phyloP scores from a whole-genome alignment of 2,329 filamentous ascomycete species.

The Dactylellina drechsleri region DNA sequence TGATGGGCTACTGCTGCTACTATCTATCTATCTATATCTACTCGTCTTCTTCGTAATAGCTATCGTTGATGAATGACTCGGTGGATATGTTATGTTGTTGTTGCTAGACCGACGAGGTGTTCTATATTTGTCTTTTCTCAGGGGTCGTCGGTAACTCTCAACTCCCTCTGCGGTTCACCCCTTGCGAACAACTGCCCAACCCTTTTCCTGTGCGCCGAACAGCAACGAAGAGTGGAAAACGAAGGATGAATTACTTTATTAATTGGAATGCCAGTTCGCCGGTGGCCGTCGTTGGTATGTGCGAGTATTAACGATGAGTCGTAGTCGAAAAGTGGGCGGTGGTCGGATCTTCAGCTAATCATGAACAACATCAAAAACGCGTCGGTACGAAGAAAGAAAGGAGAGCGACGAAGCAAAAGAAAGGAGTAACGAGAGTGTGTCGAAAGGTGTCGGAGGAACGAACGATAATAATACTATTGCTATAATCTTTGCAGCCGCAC shows the following conservation, averaged over 20 bases:
- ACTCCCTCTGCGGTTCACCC: slow-evolving; percentile 38
- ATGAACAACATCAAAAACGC: slow-evolving; percentile 44
- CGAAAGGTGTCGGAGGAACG: no score
- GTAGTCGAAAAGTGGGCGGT: background rate
- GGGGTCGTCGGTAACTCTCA: slow-evolving; percentile 18
- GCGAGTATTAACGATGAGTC: slow-evolving; percentile 1
- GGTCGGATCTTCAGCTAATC: slow-evolving; percentile 49
- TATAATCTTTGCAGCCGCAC: no score
- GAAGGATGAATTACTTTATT: background rate
- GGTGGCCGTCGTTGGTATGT: background rate
- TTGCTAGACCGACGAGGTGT: slow-evolving; percentile 4
- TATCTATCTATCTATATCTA: background rate
- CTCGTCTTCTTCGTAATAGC: background rate
- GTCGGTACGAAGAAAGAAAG: slow-evolving; percentile 17
- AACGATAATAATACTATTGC: no score
- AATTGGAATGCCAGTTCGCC: slow-evolving; percentile 17
- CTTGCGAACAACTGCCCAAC: slow-evolving; percentile 22
- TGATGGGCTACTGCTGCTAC: slow-evolving; percentile 57
- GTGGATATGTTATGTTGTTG: slow-evolving; percentile 1
- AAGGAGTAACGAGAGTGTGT: slow-evolving; percentile 8
- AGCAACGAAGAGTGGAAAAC: background rate
- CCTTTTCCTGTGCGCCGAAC: background rate
- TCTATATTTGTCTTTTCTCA: slow-evolving; percentile 9
- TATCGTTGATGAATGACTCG: background rate
- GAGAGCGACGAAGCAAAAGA: slow-evolving; percentile 1